These are phyloP conservation scores for Candida sanyiensis DNA, from an alignment of 805 yeast genomes.

Conservation along the genomic window DNA sequence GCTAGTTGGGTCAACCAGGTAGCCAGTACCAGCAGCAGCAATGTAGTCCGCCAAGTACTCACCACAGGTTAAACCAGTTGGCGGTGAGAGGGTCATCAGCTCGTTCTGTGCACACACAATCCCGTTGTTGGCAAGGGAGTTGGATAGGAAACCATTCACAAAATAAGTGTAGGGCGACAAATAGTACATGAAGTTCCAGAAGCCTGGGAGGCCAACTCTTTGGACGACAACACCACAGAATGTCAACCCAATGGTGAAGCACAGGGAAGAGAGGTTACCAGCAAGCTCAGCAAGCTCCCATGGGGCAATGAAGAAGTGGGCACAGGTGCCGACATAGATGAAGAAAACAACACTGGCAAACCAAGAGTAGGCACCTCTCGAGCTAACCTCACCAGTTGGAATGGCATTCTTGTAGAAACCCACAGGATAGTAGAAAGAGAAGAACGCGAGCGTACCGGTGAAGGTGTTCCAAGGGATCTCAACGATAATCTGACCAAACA, in stretches of 20 bases:
- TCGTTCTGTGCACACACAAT: slow-evolving; percentile 46
- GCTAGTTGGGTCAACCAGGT: slow-evolving; percentile 15
- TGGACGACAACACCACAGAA: slow-evolving; percentile 74
- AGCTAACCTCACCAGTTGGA: slow-evolving; percentile 43
- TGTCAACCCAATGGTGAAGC: slow-evolving; percentile 55
- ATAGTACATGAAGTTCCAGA: slow-evolving; percentile 76
- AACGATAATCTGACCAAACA: slow-evolving; percentile 53
- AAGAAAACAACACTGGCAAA: slow-evolving; percentile 44
- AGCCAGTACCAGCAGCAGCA: slow-evolving; percentile 23
- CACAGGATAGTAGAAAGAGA: slow-evolving; percentile 69
- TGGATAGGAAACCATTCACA: slow-evolving; percentile 46
- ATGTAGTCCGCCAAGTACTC: slow-evolving; percentile 39
- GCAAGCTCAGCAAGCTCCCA: slow-evolving; percentile 55
- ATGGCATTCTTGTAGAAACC: slow-evolving; percentile 63
- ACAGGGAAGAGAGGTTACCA: slow-evolving; percentile 49
- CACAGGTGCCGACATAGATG: slow-evolving; percentile 49
- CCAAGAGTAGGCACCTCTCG: slow-evolving; percentile 48
- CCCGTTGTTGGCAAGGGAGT: slow-evolving; percentile 45
- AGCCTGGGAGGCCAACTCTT: slow-evolving; percentile 53
- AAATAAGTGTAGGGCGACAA: slow-evolving; percentile 63
- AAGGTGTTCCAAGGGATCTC: slow-evolving; percentile 62
- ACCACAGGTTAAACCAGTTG: slow-evolving; percentile 51
- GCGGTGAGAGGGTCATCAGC: slow-evolving; percentile 43
- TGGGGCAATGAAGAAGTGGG: slow-evolving; percentile 52
- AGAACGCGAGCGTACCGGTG: slow-evolving; percentile 55